A percentile compares a stretch with the other conserved stretches of the same genome.
phyloP scores from a whole-genome alignment of 169 alveolate species.

The Plasmodium reichenowi region DNA sequence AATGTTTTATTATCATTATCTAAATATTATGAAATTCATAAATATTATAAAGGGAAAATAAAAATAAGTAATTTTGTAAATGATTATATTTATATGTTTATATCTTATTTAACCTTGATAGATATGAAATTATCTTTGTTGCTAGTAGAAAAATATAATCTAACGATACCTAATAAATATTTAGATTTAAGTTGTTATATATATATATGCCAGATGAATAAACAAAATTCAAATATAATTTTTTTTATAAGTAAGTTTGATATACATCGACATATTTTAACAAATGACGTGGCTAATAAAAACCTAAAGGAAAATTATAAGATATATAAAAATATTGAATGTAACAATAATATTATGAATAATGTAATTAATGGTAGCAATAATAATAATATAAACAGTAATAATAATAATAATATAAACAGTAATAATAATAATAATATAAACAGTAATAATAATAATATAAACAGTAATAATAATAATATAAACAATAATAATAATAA shows the following conservation, averaged over 20 bases:
- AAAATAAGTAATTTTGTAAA: constrained; percentile 32
- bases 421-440: no score
- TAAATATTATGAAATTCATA: not conserved
- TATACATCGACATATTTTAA: constrained; percentile 29
- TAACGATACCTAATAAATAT: constrained; percentile 37
- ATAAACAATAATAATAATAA: no score
- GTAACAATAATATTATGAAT: not conserved
- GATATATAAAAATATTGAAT: constrained; percentile 43
- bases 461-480: no score
- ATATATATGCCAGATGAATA: constrained; percentile 50
- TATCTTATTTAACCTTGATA: constrained; percentile 25
- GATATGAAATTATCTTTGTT: constrained; percentile 41
- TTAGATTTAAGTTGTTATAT: constrained; percentile 47
- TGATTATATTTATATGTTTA: constrained; percentile 49
- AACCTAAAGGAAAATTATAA: constrained; percentile 42
- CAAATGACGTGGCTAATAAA: constrained; percentile 27
- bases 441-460: no score
- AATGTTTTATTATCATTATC: not conserved
- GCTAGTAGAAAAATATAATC: constrained; percentile 37
- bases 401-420: no score
- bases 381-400: no score
- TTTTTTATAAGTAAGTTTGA: constrained; percentile 39
- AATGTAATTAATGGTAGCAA: no score
- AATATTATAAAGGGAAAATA: not conserved
- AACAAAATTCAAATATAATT: constrained; percentile 16